A percentile compares a stretch with the other conserved stretches of the same genome.
phyloP scores from a whole-genome alignment of 352 stramenopile species.

The Pythium scleroteichum region DNA sequence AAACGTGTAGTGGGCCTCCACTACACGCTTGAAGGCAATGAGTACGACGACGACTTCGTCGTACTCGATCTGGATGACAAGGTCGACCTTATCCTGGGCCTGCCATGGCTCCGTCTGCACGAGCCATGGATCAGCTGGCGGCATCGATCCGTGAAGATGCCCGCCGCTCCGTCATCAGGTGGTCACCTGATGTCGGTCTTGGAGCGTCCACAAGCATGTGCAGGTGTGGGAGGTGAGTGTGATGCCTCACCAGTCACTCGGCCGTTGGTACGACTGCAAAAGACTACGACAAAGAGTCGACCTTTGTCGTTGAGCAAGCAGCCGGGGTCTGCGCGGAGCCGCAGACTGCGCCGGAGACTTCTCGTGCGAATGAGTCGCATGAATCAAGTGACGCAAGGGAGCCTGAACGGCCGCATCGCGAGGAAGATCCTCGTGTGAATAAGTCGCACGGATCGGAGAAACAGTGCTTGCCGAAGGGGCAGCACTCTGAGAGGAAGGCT shows the following conservation, averaged over 20 bases:
- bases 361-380: conserved; percentile 7
- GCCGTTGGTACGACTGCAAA: conserved; percentile 15
- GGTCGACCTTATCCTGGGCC: conserved; percentile 13
- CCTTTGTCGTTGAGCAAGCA: neutral
- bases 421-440: conserved; percentile 3
- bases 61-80: conserved; percentile 15
- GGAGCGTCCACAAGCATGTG: conserved; percentile 2
- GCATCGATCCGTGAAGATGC: conserved; percentile 8
- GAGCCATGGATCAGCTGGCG: conserved; percentile 9
- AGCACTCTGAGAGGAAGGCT: conserved; percentile 10
- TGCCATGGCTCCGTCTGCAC: conserved; percentile 2
- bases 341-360: conserved; percentile 7
- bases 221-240: conserved; percentile 12
- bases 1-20: conserved; percentile 10
- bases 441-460: neutral
- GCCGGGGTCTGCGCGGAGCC: conserved; percentile 8
- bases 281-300: neutral
- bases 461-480: conserved; percentile 4
- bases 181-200: conserved; percentile 12
- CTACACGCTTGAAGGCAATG: neutral
- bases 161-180: conserved; percentile 10
- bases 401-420: too few relatives aligned
- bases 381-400: conserved; percentile 1
- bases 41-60: conserved; percentile 7
- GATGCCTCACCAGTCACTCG: conserved; percentile 6